Conservation (phyloP, 352 stramenopile genomes). For the Phytophthora ohioensis region DNA sequence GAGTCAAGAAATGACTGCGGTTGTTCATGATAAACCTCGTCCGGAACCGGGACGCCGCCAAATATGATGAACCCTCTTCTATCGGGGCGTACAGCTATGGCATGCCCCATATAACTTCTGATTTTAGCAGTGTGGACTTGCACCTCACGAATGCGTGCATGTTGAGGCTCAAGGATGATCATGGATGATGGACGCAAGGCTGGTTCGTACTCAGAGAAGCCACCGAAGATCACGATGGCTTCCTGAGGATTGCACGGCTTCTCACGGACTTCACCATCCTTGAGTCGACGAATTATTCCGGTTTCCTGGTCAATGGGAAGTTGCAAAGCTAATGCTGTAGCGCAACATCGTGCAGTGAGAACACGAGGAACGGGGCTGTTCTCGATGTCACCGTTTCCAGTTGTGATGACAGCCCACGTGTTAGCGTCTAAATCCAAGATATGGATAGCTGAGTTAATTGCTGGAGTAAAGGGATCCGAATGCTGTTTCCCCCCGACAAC, state of each 20-base stretch:
- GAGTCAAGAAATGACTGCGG: slow-evolving; percentile 47
- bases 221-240: slow-evolving; percentile 64
- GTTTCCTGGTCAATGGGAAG: slow-evolving; percentile 42
- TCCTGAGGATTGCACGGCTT: slow-evolving; percentile 33
- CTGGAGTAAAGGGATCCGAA: background rate
- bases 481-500: slow-evolving; percentile 58
- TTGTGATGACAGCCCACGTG: slow-evolving; percentile 50
- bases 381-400: slow-evolving; percentile 7
- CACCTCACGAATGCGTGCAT: slow-evolving; percentile 39
- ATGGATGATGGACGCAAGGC: slow-evolving; percentile 38
- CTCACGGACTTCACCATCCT: slow-evolving; percentile 21
- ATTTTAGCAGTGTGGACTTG: slow-evolving; percentile 43
- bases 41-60: slow-evolving; percentile 42
- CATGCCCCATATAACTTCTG: slow-evolving; percentile 59
- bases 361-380: slow-evolving; percentile 3
- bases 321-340: slow-evolving; percentile 40
- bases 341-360: slow-evolving; percentile 47
- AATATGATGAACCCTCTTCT: slow-evolving; percentile 67
- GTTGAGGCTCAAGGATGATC: slow-evolving; percentile 52
- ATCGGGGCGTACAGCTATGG: slow-evolving; percentile 43
- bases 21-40: slow-evolving; percentile 15
- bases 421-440: slow-evolving; percentile 62
- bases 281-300: slow-evolving; percentile 29
- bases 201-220: slow-evolving; percentile 48
- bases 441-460: slow-evolving; percentile 49